A percentile compares a stretch with the other conserved stretches of the same genome.
Evolutionary conservation across 805 yeast genomes (phyloP).

Genomic region (Zygosaccharomyces siamensis): DNA sequence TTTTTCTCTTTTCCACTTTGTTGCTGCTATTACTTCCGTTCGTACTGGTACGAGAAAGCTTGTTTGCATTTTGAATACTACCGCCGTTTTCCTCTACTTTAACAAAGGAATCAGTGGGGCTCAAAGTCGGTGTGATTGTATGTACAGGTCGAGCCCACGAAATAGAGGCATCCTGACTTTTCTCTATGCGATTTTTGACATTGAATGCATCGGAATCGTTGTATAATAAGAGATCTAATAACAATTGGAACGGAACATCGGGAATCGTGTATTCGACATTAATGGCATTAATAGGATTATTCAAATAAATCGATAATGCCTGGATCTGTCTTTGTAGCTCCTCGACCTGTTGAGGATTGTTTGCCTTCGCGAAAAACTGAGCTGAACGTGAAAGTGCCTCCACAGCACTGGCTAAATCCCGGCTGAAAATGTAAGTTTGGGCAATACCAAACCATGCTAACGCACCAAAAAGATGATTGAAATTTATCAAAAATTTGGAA

Average conservation of each 20-base stretch:
- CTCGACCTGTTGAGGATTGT: conserved; percentile 3
- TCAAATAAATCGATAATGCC: background rate
- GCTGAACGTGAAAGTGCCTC: conserved; percentile 17
- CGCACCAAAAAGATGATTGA: conserved; percentile 21
- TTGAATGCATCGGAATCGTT: conserved; percentile 17
- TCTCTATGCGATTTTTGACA: conserved; percentile 8
- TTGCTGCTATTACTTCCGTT: background rate
- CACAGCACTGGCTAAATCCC: conserved; percentile 18
- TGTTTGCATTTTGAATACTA: background rate
- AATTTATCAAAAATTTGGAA: conserved; percentile 7
- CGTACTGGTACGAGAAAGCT: background rate
- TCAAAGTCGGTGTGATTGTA: background rate
- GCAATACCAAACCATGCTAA: conserved; percentile 31
- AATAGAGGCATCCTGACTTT: conserved; percentile 1
- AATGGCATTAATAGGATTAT: background rate
- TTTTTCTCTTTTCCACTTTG: conserved; percentile 1
- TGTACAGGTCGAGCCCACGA: background rate
- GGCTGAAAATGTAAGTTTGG: conserved; percentile 23
- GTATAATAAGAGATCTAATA: conserved; percentile 20
- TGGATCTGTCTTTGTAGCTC: conserved; percentile 4
- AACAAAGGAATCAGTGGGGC: background rate
- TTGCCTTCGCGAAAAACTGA: conserved; percentile 18
- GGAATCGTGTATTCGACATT: conserved; percentile 14
- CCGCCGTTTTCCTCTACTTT: background rate
- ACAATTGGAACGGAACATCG: conserved; percentile 21